Evolutionary conservation across 2,329 filamentous ascomycete genomes (phyloP).

Genomic region (Phialocephala sp.): DNA sequence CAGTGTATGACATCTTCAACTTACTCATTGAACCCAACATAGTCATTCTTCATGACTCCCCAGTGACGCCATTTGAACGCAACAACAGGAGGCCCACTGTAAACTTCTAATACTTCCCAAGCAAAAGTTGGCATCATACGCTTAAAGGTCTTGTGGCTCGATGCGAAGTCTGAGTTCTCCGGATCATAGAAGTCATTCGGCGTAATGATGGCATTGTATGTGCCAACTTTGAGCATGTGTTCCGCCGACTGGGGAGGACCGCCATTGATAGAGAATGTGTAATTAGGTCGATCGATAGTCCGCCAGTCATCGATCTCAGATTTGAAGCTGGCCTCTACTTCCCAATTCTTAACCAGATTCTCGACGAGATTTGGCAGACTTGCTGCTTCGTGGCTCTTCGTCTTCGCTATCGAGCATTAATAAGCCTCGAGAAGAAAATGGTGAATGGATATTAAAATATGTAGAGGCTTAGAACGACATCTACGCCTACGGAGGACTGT

Average conservation of each 20-base stretch:
- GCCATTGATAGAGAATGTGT: conserved; percentile 69
- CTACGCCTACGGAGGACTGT: background rate
- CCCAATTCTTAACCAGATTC: conserved; percentile 77
- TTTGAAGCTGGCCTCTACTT: conserved; percentile 74
- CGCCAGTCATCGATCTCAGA: conserved; percentile 65
- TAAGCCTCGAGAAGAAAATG: background rate
- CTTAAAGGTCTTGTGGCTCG: conserved; percentile 73
- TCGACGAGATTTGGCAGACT: conserved; percentile 67
- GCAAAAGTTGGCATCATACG: conserved; percentile 76
- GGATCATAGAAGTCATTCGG: conserved; percentile 70
- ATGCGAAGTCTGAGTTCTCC: conserved; percentile 63
- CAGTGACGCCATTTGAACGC: conserved; percentile 72
- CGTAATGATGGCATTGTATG: conserved; percentile 71
- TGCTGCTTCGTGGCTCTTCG: conserved; percentile 57
- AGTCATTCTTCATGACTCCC: conserved; percentile 70
- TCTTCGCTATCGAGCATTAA: conserved; percentile 54
- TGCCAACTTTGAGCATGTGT: conserved; percentile 71
- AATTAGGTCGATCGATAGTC: conserved; percentile 64
- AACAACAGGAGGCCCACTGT: conserved; percentile 66
- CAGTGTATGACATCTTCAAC: conserved; percentile 36
- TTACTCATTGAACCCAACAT: conserved; percentile 67
- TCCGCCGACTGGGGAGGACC: conserved; percentile 60
- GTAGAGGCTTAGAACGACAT: too few species aligned
- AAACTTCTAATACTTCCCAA: conserved; percentile 73
- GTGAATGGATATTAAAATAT: too few species aligned